Conservation (phyloP, 164 flowering plant species). For the Echeveria elegans region DNA sequence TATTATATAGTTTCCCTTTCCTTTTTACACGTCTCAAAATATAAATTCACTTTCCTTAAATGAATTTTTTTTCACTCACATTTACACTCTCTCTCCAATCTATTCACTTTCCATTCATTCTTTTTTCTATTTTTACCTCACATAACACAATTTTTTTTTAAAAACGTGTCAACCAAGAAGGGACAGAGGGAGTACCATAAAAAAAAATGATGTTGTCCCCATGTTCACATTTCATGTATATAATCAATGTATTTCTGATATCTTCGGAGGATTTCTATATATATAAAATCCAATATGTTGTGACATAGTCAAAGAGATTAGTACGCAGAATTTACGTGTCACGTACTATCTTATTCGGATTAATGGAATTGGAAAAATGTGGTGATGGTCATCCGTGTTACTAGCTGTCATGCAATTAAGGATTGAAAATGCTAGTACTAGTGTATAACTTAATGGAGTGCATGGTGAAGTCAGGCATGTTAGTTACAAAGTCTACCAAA, state of each 20-base stretch:
- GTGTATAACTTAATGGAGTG: neutral
- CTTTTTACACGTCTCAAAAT: too few relatives aligned
- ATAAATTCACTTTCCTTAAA: too few relatives aligned
- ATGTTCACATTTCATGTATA: neutral
- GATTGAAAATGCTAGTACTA: neutral
- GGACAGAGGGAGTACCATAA: too few relatives aligned
- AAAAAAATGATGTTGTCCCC: too few relatives aligned
- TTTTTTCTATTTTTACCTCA: too few relatives aligned
- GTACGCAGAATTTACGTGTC: neutral
- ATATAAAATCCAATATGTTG: neutral
- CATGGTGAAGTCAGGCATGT: neutral
- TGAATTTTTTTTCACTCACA: too few relatives aligned
- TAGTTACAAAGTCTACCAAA: neutral
- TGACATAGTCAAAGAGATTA: neutral
- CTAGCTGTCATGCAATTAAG: slow-evolving; percentile 3
- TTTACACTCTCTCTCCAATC: too few relatives aligned
- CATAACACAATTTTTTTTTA: too few relatives aligned
- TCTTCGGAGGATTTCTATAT: neutral
- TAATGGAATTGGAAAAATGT: neutral
- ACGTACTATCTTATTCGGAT: neutral
- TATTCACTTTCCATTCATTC: too few relatives aligned
- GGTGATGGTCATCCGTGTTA: neutral
- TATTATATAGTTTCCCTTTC: too few relatives aligned
- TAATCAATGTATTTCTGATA: neutral
- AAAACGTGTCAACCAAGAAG: too few relatives aligned